phyloP scores from a whole-genome alignment of 495 filamentous ascomycete genomes.

The Hypoxylon fragiforme region DNA sequence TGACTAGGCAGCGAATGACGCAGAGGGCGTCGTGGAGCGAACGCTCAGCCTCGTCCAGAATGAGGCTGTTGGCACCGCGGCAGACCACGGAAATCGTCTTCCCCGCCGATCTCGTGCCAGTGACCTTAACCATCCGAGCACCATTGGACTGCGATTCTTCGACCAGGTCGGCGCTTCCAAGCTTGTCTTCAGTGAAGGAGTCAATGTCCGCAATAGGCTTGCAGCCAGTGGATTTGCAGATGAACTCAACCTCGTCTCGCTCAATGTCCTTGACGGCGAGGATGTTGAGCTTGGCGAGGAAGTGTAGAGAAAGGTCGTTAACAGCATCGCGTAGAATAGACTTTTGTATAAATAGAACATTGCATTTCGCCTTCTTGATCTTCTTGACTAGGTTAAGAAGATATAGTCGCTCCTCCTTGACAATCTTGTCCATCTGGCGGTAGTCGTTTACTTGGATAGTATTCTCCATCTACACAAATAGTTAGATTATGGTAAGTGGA shows the following conservation, averaged over 20 bases:
- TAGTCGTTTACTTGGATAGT: conserved; percentile 99
- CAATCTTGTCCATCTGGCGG: conserved; percentile 99
- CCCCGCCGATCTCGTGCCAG: conserved; percentile 77
- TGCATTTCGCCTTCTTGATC: conserved; percentile 99
- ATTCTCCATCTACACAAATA: conserved; percentile 82
- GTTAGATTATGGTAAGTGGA: conserved; percentile 17
- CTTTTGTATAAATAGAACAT: conserved; percentile 97
- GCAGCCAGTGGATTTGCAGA: conserved; percentile 97
- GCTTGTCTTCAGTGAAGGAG: conserved; percentile 98
- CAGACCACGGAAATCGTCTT: conserved; percentile 93
- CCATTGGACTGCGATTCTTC: conserved; percentile 89
- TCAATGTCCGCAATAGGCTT: conserved; percentile 99
- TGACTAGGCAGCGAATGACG: conserved; percentile 95
- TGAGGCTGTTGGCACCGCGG: conserved; percentile 90
- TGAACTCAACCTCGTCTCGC: conserved; percentile 97
- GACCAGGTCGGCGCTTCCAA: conserved; percentile 91
- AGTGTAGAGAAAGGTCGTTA: conserved; percentile 95
- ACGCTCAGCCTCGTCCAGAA: conserved; percentile 95
- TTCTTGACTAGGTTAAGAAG: conserved; percentile 99
- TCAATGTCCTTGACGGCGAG: conserved; percentile 96
- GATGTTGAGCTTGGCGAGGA: conserved; percentile 95
- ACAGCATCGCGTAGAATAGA: conserved; percentile 97
- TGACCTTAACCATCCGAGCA: conserved; percentile 90
- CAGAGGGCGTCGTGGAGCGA: conserved; percentile 96
- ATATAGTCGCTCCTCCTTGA: conserved; percentile 98